These are phyloP conservation scores for Jatropha multifida DNA, from an alignment of 441 rosid genomes.

Conservation along the genomic window DNA sequence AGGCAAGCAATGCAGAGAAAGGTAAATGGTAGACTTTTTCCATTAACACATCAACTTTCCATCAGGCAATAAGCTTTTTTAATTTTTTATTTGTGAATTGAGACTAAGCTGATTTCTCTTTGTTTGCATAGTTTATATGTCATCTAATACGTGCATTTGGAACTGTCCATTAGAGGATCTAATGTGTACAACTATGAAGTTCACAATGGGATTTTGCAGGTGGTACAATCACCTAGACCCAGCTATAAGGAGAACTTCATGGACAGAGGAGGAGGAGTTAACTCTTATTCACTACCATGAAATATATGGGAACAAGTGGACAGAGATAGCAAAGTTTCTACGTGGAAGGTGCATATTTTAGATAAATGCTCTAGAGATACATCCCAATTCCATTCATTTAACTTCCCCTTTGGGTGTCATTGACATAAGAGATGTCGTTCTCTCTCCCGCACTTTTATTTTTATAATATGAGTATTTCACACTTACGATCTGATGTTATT, in stretches of 20 bases:
- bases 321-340: slow-evolving; percentile 82
- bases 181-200: not conserved
- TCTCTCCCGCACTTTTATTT: too few relatives aligned
- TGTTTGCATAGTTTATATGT: not conserved
- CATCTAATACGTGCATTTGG: not conserved
- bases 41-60: not conserved
- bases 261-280: slow-evolving; percentile 85
- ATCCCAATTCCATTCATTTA: not conserved
- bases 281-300: slow-evolving; percentile 69
- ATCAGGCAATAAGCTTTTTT: not conserved
- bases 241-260: slow-evolving; percentile 73
- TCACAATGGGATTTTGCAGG: slow-evolving; percentile 37
- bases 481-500: not conserved
- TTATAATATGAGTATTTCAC: too few relatives aligned
- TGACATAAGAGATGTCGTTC: too few relatives aligned
- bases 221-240: slow-evolving; percentile 99
- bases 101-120: not conserved
- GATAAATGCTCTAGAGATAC: not conserved
- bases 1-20: slow-evolving; percentile 97
- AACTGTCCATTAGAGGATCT: slow-evolving; percentile 3
- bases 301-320: slow-evolving; percentile 84
- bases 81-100: not conserved
- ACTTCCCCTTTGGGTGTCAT: too few relatives aligned
- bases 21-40: slow-evolving; percentile 37
- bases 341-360: slow-evolving; percentile 71